phyloP scores from a whole-genome alignment of 169 alveolate genomes.

The Cryptosporidium felis region DNA sequence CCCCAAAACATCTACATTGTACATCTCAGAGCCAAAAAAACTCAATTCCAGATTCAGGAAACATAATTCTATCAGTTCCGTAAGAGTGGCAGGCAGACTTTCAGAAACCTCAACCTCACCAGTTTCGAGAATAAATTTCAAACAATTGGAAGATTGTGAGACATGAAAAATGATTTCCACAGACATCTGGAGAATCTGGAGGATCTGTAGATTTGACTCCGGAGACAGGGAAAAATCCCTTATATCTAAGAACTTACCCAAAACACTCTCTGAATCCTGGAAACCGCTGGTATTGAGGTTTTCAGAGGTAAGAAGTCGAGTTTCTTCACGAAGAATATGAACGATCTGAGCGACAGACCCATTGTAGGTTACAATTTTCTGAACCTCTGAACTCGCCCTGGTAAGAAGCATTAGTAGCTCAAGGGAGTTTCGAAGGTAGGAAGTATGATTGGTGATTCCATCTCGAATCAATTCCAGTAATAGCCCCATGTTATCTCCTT shows the following conservation, averaged over 20 bases:
- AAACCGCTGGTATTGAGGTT: neutral
- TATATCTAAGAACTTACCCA: neutral
- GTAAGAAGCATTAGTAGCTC: constrained; percentile 35
- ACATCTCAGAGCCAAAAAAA: neutral
- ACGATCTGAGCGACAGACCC: constrained; percentile 15
- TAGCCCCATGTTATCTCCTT: constrained; percentile 44
- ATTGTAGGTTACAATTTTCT: constrained; percentile 41
- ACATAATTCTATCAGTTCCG: constrained; percentile 32
- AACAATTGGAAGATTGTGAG: constrained; percentile 28
- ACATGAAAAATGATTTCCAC: constrained; percentile 44
- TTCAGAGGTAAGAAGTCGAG: neutral
- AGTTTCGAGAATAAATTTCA: constrained; percentile 28
- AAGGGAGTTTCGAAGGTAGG: constrained; percentile 19
- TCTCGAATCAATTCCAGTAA: constrained; percentile 15
- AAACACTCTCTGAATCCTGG: neutral
- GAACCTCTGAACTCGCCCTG: constrained; percentile 11
- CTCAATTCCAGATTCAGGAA: neutral
- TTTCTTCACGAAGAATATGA: constrained; percentile 28
- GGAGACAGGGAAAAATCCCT: neutral
- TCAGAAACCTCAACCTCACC: neutral
- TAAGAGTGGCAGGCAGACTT: neutral
- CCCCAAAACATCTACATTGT: neutral
- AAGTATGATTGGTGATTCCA: constrained; percentile 29
- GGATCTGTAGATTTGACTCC: neutral
- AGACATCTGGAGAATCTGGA: constrained; percentile 3